Conservation (phyloP, 2,329 filamentous ascomycete species). For the Alternaria arborescens region DNA sequence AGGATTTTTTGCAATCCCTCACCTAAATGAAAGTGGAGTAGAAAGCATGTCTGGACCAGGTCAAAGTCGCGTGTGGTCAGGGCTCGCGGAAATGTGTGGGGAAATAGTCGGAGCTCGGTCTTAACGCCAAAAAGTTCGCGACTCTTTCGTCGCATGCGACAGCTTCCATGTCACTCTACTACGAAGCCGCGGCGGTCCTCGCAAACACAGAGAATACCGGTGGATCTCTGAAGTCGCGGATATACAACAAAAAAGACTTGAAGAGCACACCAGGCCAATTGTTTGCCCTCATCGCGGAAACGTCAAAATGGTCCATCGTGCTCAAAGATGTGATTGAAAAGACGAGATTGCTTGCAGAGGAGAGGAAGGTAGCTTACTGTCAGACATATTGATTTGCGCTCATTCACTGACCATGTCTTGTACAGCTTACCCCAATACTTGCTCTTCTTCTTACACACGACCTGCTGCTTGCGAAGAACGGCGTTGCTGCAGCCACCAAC, state of each 20-base stretch:
- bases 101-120: constrained; percentile 15
- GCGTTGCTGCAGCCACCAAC: constrained; percentile 79
- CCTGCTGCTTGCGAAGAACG: constrained; percentile 79
- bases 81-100: constrained; percentile 14
- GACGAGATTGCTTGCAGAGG: constrained; percentile 76
- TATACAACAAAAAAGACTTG: constrained; percentile 76
- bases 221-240: constrained; percentile 86
- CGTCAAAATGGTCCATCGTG: constrained; percentile 87
- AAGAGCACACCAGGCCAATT: constrained; percentile 83
- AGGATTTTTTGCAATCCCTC: neutral
- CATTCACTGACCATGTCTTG: constrained; percentile 13
- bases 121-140: constrained; percentile 15
- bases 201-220: constrained; percentile 68
- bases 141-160: constrained; percentile 5
- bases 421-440: constrained; percentile 79
- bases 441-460: constrained; percentile 88
- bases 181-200: constrained; percentile 84
- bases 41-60: neutral
- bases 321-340: constrained; percentile 90
- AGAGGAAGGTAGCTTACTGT: constrained; percentile 74
- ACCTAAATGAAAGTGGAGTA: neutral
- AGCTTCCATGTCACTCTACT: constrained; percentile 85
- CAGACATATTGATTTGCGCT: neutral
- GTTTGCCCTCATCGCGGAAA: constrained; percentile 86
- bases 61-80: neutral